Percentiles rank a stretch among this genome's conserved stretches.
These are phyloP conservation scores for Thielaviopsis ethacetica DNA, from an alignment of 2,329 filamentous ascomycete species.

Conservation along the genomic window DNA sequence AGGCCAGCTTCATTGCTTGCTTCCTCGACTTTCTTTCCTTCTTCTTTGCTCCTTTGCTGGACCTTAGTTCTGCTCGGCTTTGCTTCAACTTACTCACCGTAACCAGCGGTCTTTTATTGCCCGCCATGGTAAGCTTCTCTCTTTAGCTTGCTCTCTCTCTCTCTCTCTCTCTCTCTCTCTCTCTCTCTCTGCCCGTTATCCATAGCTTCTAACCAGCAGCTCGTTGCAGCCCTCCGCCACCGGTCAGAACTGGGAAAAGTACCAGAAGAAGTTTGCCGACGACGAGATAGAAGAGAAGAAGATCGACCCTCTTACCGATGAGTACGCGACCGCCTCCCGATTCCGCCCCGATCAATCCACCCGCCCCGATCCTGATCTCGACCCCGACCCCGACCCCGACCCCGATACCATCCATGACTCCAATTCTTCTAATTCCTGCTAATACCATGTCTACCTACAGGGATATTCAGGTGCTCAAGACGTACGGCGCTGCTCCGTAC, in stretches of 20 bases:
- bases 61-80: too few species aligned
- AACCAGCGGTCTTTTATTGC: neutral
- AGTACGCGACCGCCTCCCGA: constrained; percentile 41
- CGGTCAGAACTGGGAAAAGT: constrained; percentile 95
- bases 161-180: too few species aligned
- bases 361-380: neutral
- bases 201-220: neutral
- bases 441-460: constrained; percentile 34
- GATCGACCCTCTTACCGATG: constrained; percentile 90
- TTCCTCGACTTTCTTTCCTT: neutral
- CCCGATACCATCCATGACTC: neutral
- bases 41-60: too few species aligned
- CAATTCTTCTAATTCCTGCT: constrained; percentile 6
- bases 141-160: too few species aligned
- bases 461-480: constrained; percentile 98
- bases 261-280: constrained; percentile 90
- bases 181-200: neutral
- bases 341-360: constrained; percentile 15
- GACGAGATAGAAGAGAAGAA: constrained; percentile 99
- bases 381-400: constrained; percentile 15
- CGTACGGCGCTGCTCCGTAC: constrained; percentile 93
- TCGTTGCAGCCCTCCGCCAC: constrained; percentile 69
- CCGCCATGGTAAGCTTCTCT: neutral
- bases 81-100: neutral
- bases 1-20: neutral